A percentile compares a stretch with the other conserved stretches of the same genome.
These are phyloP conservation scores for Cucumis cinereus DNA, from an alignment of 306 rosid species.

Conservation along the genomic window DNA sequence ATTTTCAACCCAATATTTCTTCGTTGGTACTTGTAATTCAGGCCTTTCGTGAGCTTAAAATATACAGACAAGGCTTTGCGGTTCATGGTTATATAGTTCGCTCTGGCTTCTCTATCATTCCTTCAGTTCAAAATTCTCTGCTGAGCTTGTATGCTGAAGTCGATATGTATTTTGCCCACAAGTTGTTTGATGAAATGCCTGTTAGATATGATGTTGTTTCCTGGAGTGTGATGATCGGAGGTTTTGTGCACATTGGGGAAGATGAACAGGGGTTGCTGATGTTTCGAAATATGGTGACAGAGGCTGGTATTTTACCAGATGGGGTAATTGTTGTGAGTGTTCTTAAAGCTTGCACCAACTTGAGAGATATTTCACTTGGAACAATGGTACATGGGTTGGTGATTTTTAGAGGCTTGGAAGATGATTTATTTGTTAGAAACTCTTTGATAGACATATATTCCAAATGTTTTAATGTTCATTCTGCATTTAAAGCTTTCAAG, in stretches of 20 bases:
- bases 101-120: slow-evolving; percentile 13
- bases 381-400: slow-evolving; percentile 25
- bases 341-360: slow-evolving; percentile 29
- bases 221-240: slow-evolving; percentile 36
- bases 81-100: slow-evolving; percentile 21
- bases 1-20: slow-evolving; percentile 31
- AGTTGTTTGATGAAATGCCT: slow-evolving; percentile 33
- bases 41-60: slow-evolving; percentile 21
- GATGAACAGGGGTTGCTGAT: slow-evolving; percentile 20
- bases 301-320: slow-evolving; percentile 23
- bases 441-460: slow-evolving; percentile 43
- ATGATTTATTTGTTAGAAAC: slow-evolving; percentile 29
- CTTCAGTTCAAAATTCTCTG: slow-evolving; percentile 25
- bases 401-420: slow-evolving; percentile 27
- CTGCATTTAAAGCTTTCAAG: slow-evolving; percentile 19
- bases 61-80: slow-evolving; percentile 8
- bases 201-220: slow-evolving; percentile 26
- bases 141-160: slow-evolving; percentile 18
- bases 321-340: slow-evolving; percentile 27
- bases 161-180: slow-evolving; percentile 17
- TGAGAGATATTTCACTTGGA: slow-evolving; percentile 18
- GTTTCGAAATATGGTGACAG: slow-evolving; percentile 21
- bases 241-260: slow-evolving; percentile 20
- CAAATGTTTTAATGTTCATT: slow-evolving; percentile 17
- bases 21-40: slow-evolving; percentile 33